phyloP scores from a whole-genome alignment of 768 basidiomycete genomes.

The Amanita inopinata region DNA sequence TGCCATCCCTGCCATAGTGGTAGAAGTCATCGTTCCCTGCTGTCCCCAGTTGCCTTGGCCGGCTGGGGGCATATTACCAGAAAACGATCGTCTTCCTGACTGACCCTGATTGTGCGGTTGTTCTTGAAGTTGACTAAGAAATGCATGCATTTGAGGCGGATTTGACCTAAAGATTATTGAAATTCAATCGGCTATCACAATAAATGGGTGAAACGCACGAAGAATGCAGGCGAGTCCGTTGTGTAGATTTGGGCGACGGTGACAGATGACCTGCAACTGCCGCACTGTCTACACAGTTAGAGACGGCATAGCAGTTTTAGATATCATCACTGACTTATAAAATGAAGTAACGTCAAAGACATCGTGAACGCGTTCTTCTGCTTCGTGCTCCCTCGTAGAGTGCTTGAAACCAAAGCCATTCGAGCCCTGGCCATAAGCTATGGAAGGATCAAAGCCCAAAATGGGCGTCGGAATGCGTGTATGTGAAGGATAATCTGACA shows the following conservation, averaged over 20 bases:
- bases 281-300: not conserved
- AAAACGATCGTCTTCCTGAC: too few species aligned
- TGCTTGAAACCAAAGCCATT: not conserved
- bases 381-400: not conserved
- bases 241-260: constrained; percentile 1
- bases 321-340: constrained; percentile 6
- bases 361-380: constrained; percentile 10
- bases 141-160: too few species aligned
- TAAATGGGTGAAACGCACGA: too few species aligned
- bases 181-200: too few species aligned
- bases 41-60: too few species aligned
- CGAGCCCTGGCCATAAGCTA: constrained; percentile 27
- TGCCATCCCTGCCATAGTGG: not conserved
- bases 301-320: not conserved
- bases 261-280: constrained; percentile 1
- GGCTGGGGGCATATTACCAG: too few species aligned
- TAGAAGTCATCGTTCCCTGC: not conserved
- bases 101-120: too few species aligned
- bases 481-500: constrained; percentile 3
- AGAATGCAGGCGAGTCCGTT: not conserved
- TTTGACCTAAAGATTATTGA: not conserved
- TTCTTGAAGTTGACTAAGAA: too few species aligned
- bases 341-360: constrained; percentile 16
- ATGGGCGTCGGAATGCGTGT: constrained; percentile 7
- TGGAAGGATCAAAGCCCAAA: constrained; percentile 34